These are phyloP conservation scores for Morella rubra DNA, from an alignment of 306 rosid genomes.

Conservation along the genomic window DNA sequence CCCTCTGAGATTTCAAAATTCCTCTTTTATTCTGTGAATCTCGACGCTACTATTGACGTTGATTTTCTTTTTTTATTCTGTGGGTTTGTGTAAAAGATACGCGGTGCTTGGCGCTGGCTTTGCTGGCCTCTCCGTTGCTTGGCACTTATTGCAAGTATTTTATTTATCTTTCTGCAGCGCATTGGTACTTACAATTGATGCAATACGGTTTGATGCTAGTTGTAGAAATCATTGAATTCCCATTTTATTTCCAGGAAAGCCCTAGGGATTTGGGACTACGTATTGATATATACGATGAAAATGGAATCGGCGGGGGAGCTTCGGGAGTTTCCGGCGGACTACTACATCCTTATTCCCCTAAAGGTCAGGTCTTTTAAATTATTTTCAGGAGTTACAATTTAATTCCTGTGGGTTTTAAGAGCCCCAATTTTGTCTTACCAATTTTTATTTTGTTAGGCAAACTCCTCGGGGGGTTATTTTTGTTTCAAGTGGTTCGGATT, in stretches of 20 bases:
- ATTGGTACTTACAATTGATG: not conserved
- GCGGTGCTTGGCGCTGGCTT: slow-evolving; percentile 98
- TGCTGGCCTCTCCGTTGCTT: slow-evolving; percentile 84
- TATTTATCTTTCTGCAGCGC: not conserved
- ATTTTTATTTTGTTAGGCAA: not conserved
- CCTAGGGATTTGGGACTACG: slow-evolving; percentile 53
- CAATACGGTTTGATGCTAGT: not conserved
- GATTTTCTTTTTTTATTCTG: not conserved
- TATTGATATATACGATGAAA: slow-evolving; percentile 74
- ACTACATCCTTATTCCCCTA: slow-evolving; percentile 93
- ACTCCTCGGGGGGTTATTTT: not conserved
- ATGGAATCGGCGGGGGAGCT: slow-evolving; percentile 91
- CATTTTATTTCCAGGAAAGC: slow-evolving; percentile 47
- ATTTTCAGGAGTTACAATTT: not conserved
- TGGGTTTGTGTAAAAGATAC: slow-evolving; percentile 35
- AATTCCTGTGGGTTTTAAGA: slow-evolving; percentile 7
- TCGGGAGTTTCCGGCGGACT: slow-evolving; percentile 92
- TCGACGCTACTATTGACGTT: too few relatives aligned
- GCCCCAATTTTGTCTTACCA: not conserved
- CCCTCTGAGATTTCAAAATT: too few relatives aligned
- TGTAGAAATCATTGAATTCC: slow-evolving; percentile 4
- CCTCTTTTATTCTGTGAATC: too few relatives aligned
- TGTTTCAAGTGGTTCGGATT: not conserved
- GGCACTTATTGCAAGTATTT: slow-evolving; percentile 67
- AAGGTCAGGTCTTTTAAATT: slow-evolving; percentile 47